Conservation (phyloP, 805 yeast species). For the Tetrapisispora fleetii region DNA sequence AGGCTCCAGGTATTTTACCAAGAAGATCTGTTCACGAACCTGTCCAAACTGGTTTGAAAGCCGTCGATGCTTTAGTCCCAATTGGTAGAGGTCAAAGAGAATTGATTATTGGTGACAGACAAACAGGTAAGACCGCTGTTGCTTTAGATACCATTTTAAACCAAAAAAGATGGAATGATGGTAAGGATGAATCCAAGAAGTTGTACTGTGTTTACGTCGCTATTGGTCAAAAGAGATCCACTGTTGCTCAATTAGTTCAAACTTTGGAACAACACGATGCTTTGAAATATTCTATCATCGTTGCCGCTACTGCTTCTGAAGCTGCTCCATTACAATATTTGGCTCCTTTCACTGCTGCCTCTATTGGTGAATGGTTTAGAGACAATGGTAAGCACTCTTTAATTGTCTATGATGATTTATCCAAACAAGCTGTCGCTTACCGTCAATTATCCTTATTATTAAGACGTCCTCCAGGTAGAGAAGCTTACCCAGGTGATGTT, state of each 20-base stretch:
- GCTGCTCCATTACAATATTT: slow-evolving; percentile 99
- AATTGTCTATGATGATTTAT: slow-evolving; percentile 94
- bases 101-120: slow-evolving; percentile 99
- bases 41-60: slow-evolving; percentile 99
- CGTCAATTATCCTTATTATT: slow-evolving; percentile 96
- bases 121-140: slow-evolving; percentile 99
- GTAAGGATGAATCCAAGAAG: slow-evolving; percentile 92
- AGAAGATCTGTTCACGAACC: slow-evolving; percentile 98
- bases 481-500: slow-evolving; percentile 95
- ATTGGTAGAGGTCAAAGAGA: slow-evolving; percentile 99
- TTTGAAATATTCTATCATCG: slow-evolving; percentile 92
- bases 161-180: slow-evolving; percentile 98
- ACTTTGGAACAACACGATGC: slow-evolving; percentile 98
- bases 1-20: slow-evolving; percentile 99
- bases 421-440: slow-evolving; percentile 99
- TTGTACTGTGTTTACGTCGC: slow-evolving; percentile 99
- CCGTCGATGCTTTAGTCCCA: slow-evolving; percentile 98
- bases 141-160: slow-evolving; percentile 96
- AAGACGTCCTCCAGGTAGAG: slow-evolving; percentile 96
- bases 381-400: slow-evolving; percentile 98
- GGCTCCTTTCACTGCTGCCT: slow-evolving; percentile 99
- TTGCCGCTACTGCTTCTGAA: slow-evolving; percentile 99
- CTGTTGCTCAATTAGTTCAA: slow-evolving; percentile 99
- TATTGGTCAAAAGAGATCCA: slow-evolving; percentile 99
- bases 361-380: slow-evolving; percentile 99